Base-by-base conservation (phyloP, 768 basidiomycete species). In the Trametopsis cervina region DNA sequence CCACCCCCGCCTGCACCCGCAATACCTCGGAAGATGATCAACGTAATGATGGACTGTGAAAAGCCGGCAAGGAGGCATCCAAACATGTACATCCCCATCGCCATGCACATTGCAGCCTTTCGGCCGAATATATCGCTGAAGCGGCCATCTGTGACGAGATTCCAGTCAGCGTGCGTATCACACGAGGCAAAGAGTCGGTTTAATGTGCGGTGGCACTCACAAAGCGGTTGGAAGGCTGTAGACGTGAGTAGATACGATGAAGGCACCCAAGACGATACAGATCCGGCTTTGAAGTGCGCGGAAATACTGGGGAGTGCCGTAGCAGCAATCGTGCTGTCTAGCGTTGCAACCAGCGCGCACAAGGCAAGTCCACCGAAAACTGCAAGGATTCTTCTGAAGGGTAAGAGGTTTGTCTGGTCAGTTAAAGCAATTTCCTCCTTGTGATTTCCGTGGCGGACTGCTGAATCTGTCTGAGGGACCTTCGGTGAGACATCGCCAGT, bases 401-500 rank as follows among this genome's bases (percentile, higher is more conserved):
- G 85, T 4, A 87, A 70, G 11, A 85, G 71, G 57, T 89, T 87
- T 3, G 85, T 87, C 62, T 89, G 85, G 67, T 89, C 86, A 10
- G 83, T 83, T 42, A 85, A 35, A 10, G 21, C 36, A 9, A 51
- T 43, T 24, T 50, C 47, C n/a, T n/a, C n/a, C n/a, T n/a, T n/a
- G n/a, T n/a, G n/a, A n/a, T n/a, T n/a, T n/a, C n/a, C n/a, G n/a
- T n/a, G n/a, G n/a, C n/a, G n/a, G n/a, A n/a, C n/a, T n/a, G n/a
- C n/a, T n/a, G n/a, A n/a, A n/a, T n/a, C n/a, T n/a, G n/a, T n/a
- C n/a, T n/a, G n/a, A n/a, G n/a, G n/a, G n/a, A n/a, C n/a, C n/a
- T n/a, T n/a, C n/a, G n/a, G n/a, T n/a, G n/a, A n/a, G n/a, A n/a
- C n/a, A n/a, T n/a, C n/a, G n/a, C n/a, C n/a, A n/a, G n/a, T n/a